Base-by-base conservation (phyloP, 352 stramenopile genomes). In the Globisporangium mamillatum region DNA sequence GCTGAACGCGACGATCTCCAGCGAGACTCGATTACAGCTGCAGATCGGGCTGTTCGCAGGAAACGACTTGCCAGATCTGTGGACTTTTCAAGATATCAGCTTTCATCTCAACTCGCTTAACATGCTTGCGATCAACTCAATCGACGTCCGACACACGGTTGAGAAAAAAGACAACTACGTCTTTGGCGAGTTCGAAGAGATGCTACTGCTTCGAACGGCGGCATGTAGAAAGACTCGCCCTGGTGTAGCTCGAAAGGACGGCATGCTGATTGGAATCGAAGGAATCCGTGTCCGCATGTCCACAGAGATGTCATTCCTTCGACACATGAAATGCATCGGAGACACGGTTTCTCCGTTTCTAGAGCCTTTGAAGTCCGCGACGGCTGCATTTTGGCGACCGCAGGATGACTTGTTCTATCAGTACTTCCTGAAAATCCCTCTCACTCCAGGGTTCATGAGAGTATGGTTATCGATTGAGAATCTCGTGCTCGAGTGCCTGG, bases 171-270 rank as follows among this genome's bases (percentile, higher is more conserved):
- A 34, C 1, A 75, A 90, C 36, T 88, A 90, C 50, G 75, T 92
- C 0, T 91, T 90, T 66, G 85, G 87, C 10, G 86, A 92, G 24
- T 92, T 92, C 63, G 87, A 93, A 72, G 76, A 82, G 25, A 74
- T 82, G 66, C 69, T 91, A 6, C 67, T 69, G 1, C 70, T 84
- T 10, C 75, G 87, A 8, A 64, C 77, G 67, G 55, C 55, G n/a
- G 74, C 73, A 18, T 88, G 80, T 48, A 58, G 65, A 27, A 74
- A 68, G 27, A 50, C 34, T 48, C 29, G 46, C 2, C 10, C 38
- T 6, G 4, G 73, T 24, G 58, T 65, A 44, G 29, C 52, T 41
- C 29, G 76, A 29, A 22, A 14, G n/a, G 84, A 93, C 60, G 85
- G 84, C 0, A 82, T 93, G 64, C 60, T 91, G 18, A 71, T 95